A percentile compares a stretch with the other conserved stretches of the same genome.
Conservation (phyloP, 257 asterid genomes). For the Solanum bulbocastanum region DNA sequence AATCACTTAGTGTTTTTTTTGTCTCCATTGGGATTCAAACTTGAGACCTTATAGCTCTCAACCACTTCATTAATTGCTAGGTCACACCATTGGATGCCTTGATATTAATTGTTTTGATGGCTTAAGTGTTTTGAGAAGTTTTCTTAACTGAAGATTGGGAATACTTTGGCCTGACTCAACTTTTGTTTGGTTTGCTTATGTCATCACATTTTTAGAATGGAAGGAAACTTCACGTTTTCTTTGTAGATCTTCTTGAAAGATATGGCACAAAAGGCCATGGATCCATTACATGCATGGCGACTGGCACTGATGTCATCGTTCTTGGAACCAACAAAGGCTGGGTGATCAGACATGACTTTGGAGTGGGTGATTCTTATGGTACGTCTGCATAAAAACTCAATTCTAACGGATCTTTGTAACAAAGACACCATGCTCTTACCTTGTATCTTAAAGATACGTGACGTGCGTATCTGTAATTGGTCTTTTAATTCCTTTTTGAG, state of each 20-base stretch:
- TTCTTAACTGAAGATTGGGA: not conserved
- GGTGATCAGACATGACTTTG: constrained; percentile 91
- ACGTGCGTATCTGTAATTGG: not conserved
- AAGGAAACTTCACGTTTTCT: constrained; percentile 55
- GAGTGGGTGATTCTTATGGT: constrained; percentile 82
- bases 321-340: constrained; percentile 91
- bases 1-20: too few relatives aligned
- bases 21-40: too few relatives aligned
- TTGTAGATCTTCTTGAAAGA: constrained; percentile 86
- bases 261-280: constrained; percentile 89
- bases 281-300: constrained; percentile 82
- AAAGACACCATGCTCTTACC: not conserved
- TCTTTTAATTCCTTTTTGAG: not conserved
- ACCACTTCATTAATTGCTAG: too few relatives aligned
- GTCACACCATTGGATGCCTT: too few relatives aligned
- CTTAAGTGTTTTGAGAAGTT: not conserved
- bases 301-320: constrained; percentile 87
- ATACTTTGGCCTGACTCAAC: not conserved
- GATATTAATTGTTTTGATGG: too few relatives aligned
- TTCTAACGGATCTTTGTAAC: not conserved
- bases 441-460: not conserved
- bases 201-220: constrained; percentile 22
- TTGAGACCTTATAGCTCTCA: too few relatives aligned
- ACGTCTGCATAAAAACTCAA: not conserved
- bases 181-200: not conserved